Evolutionary conservation across 2,329 filamentous ascomycete species (phyloP).

Genomic region (Pseudogymnoascus sp.): DNA sequence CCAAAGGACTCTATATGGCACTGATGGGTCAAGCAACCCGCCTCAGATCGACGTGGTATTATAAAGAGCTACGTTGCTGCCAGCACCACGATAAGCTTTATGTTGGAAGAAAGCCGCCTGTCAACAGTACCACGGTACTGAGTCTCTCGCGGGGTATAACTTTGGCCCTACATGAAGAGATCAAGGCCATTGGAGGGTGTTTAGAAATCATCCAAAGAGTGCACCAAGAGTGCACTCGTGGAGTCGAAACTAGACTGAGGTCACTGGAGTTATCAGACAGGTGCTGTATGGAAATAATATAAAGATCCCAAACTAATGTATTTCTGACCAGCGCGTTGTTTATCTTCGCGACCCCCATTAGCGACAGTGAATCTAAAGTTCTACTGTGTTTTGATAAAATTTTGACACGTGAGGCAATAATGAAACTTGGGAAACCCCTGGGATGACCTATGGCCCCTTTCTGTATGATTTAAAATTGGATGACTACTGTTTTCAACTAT

Average conservation of each 20-base stretch:
- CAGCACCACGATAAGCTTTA: not conserved
- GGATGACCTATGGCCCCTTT: not conserved
- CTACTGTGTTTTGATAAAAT: not conserved
- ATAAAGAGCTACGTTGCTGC: not conserved
- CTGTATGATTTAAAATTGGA: not conserved
- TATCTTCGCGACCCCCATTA: not conserved
- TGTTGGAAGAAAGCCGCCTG: not conserved
- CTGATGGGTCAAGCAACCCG: not conserved
- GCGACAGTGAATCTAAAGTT: not conserved
- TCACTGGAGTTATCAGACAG: not conserved
- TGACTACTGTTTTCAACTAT: not conserved
- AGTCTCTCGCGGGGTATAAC: not conserved
- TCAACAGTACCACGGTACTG: not conserved
- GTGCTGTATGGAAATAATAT: not conserved
- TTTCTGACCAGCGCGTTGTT: not conserved
- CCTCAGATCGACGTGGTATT: no score
- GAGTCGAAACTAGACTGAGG: not conserved
- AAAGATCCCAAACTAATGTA: not conserved
- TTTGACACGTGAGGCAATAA: conserved; percentile 1
- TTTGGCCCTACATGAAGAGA: not conserved
- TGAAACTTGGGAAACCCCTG: not conserved
- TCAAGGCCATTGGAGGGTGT: not conserved
- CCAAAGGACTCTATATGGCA: not conserved
- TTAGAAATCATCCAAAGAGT: not conserved
- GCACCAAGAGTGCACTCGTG: not conserved